Evolutionary conservation across 2,329 filamentous ascomycete genomes (phyloP).

Genomic region (Colletotrichum musicola): DNA sequence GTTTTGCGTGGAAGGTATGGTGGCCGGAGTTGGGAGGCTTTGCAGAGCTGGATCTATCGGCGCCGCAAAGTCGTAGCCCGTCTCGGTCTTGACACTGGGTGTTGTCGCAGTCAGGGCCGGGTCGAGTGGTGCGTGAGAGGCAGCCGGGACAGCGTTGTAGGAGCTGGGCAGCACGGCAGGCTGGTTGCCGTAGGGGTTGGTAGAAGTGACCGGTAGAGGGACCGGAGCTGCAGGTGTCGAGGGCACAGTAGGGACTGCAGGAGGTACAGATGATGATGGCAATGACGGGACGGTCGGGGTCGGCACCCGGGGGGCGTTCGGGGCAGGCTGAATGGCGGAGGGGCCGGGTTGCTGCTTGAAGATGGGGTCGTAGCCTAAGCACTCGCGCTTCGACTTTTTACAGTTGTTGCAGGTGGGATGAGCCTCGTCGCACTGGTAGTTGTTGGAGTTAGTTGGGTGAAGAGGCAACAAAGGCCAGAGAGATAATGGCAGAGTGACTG

Average conservation of each 20-base stretch:
- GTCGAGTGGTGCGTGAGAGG: slow-evolving; percentile 44
- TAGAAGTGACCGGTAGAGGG: slow-evolving; percentile 42
- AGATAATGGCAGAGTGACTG: background rate
- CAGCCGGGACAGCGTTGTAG: slow-evolving; percentile 47
- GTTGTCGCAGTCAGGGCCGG: slow-evolving; percentile 45
- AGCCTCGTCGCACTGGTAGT: slow-evolving; percentile 88
- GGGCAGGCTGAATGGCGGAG: slow-evolving; percentile 78
- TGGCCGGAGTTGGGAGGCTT: slow-evolving; percentile 46
- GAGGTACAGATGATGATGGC: slow-evolving; percentile 48
- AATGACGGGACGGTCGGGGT: slow-evolving; percentile 51
- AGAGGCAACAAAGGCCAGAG: background rate
- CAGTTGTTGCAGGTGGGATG: slow-evolving; percentile 94
- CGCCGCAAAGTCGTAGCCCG: slow-evolving; percentile 66
- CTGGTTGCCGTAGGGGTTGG: slow-evolving; percentile 61
- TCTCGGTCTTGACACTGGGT: slow-evolving; percentile 52
- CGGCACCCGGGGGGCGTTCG: slow-evolving; percentile 58
- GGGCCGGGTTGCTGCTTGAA: slow-evolving; percentile 82
- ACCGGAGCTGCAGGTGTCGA: slow-evolving; percentile 43
- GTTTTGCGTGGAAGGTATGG: slow-evolving; percentile 47
- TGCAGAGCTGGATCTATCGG: slow-evolving; percentile 78
- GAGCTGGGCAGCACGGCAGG: slow-evolving; percentile 58
- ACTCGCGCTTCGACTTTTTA: slow-evolving; percentile 89
- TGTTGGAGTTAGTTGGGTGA: slow-evolving; percentile 18
- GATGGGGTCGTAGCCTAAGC: slow-evolving; percentile 87
- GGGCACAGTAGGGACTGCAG: slow-evolving; percentile 37